Base-by-base conservation (phyloP, 768 basidiomycete species). In the Pleurotus salmoneostramineus region DNA sequence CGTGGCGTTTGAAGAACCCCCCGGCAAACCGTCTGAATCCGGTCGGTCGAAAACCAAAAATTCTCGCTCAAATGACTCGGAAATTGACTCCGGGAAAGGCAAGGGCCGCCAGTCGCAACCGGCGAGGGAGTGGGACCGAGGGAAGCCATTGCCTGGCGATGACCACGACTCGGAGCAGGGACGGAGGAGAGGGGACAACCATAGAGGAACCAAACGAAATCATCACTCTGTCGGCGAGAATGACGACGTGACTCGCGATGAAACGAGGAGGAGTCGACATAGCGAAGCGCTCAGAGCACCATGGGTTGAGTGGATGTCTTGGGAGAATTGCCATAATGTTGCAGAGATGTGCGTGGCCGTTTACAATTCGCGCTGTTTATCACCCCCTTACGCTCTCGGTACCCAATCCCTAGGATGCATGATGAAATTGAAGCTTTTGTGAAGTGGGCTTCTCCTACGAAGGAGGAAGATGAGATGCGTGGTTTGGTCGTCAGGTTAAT, bases 351-450 rank as follows among this genome's bases (percentile, higher is more conserved):
- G 64, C 57, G 89, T 81, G 32, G 15, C 5, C 58, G 44, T 44
- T 49, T 56, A 5, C 35, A n/a, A 45, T 42, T n/a, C 17, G 34
- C 2, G n/a, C 14, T 35, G 49, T 58, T 44, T 56, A 32, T 43
- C 14, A 40, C 55, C 32, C 51, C 52, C 51, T n/a, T 48, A 33
- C 11, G 58, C 60, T 17, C 33, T 48, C 55, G 50, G 57, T 67
- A 49, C 60, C 47, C 31, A 27, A 37, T 56, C 6, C 57, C 15
- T 55, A 95, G 96, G 82, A 71, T 98, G 56, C 91, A 97, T 65
- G 73, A 76, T 12, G 97, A 99, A 71, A 91, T 97, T 4, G 77
- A 84, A 56, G 88, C 93, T 0, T 98, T 93, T 65, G 83, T 89
- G 17, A 73, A 81, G 4, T 97, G 92, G 79, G 91, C 98, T 70